These are phyloP conservation scores for Periconia digitata DNA, from an alignment of 2,329 filamentous ascomycete species.

Conservation along the genomic window DNA sequence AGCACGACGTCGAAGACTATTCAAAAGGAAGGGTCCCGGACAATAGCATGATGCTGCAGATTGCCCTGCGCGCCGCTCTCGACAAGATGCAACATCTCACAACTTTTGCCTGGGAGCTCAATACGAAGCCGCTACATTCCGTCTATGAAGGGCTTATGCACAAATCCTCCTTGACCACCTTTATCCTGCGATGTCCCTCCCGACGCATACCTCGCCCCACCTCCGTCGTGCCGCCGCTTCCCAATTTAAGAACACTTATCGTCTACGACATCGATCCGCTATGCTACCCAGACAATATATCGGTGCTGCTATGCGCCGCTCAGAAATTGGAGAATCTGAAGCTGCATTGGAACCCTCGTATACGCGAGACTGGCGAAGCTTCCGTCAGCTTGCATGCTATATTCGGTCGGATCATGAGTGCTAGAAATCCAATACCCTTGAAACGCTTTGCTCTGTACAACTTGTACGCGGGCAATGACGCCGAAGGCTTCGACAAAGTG, in stretches of 20 bases:
- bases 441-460: constrained; percentile 60
- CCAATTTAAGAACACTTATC: constrained; percentile 56
- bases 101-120: constrained; percentile 62
- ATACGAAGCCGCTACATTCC: constrained; percentile 61
- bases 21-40: constrained; percentile 63
- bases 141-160: constrained; percentile 59
- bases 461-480: constrained; percentile 56
- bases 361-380: constrained; percentile 61
- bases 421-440: constrained; percentile 50
- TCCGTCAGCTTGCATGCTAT: constrained; percentile 57
- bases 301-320: constrained; percentile 56
- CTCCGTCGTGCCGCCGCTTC: constrained; percentile 58
- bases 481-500: constrained; percentile 47
- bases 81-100: constrained; percentile 60
- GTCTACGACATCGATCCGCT: constrained; percentile 64
- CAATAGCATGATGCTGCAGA: constrained; percentile 65
- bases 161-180: constrained; percentile 52
- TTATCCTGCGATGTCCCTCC: constrained; percentile 59
- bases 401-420: constrained; percentile 57
- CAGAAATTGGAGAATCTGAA: constrained; percentile 57
- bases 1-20: constrained; percentile 60
- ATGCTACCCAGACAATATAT: constrained; percentile 66
- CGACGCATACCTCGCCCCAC: constrained; percentile 60
- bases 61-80: constrained; percentile 59
- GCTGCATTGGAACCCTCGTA: constrained; percentile 63